phyloP scores from a whole-genome alignment of 306 rosid species.

The Malus orientalis region DNA sequence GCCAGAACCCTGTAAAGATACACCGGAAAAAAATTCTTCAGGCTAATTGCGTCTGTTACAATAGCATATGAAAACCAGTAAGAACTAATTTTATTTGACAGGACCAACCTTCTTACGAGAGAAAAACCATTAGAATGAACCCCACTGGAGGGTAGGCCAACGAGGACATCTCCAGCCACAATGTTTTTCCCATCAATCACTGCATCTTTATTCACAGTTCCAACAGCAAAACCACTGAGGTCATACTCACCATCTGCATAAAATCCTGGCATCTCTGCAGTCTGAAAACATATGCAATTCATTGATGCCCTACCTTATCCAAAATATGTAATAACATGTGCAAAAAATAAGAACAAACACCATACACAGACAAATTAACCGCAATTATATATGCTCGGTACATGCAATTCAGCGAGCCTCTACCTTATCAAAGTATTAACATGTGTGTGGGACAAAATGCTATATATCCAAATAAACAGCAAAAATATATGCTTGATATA shows the following conservation, averaged over 20 bases:
- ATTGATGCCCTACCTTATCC: background rate
- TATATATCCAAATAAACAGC: background rate
- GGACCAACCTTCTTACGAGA: conserved; percentile 71
- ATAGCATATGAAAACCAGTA: background rate
- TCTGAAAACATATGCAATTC: conserved; percentile 38
- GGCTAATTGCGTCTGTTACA: background rate
- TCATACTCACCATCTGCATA: conserved; percentile 85
- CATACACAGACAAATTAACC: background rate
- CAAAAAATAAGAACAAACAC: background rate
- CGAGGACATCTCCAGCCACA: conserved; percentile 61
- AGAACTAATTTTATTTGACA: background rate
- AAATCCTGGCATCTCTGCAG: conserved; percentile 96
- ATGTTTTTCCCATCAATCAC: conserved; percentile 72
- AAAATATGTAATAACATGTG: background rate
- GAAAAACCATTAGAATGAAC: conserved; percentile 93
- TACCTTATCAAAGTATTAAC: background rate
- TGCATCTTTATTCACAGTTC: conserved; percentile 62
- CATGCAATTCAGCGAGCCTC: conserved; percentile 1
- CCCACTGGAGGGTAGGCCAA: conserved; percentile 92
- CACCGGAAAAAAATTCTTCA: background rate
- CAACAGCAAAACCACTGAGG: conserved; percentile 94
- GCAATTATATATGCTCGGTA: background rate
- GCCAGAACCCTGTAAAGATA: conserved; percentile 51
- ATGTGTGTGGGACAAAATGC: background rate
- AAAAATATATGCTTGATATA: background rate